Conservation (phyloP, 805 yeast genomes). For the Metschnikowia matae region DNA sequence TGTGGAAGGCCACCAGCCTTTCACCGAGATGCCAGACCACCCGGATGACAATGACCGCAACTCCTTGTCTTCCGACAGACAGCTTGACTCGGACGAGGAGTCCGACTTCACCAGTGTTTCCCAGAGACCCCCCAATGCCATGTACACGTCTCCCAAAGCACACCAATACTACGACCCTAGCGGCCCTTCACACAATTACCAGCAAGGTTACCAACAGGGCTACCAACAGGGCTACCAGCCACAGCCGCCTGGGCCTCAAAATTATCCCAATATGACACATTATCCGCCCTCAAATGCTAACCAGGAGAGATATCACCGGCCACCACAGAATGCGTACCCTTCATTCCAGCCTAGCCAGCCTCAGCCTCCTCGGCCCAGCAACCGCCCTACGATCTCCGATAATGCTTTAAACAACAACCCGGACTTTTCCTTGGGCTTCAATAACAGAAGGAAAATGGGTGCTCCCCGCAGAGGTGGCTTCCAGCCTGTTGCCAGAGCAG, state of each 20-base stretch:
- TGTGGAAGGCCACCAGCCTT: constrained; percentile 45
- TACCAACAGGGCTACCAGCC: constrained; percentile 7
- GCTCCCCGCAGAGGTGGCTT: not conserved
- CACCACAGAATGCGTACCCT: constrained; percentile 6
- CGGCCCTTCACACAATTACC: not conserved
- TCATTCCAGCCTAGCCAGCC: constrained; percentile 4
- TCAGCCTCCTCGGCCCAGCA: constrained; percentile 17
- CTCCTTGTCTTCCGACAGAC: constrained; percentile 9
- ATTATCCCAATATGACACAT: constrained; percentile 6
- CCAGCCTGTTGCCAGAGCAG: not conserved
- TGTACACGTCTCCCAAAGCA: constrained; percentile 10
- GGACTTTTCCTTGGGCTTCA: constrained; percentile 32
- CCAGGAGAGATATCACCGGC: not conserved
- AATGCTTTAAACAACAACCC: constrained; percentile 38
- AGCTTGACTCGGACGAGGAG: constrained; percentile 36
- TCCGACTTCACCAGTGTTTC: constrained; percentile 78
- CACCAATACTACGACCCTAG: constrained; percentile 3
- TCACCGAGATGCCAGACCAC: constrained; percentile 35
- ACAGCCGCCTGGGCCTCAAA: not conserved
- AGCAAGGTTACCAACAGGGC: not conserved
- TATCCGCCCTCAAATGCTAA: constrained; percentile 7
- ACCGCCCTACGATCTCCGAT: constrained; percentile 34
- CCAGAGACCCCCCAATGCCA: constrained; percentile 67
- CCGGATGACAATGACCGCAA: constrained; percentile 9
- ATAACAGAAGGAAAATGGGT: constrained; percentile 17